These are phyloP conservation scores for Picea glauca DNA, from an alignment of 75 land plant genomes.

Conservation along the genomic window DNA sequence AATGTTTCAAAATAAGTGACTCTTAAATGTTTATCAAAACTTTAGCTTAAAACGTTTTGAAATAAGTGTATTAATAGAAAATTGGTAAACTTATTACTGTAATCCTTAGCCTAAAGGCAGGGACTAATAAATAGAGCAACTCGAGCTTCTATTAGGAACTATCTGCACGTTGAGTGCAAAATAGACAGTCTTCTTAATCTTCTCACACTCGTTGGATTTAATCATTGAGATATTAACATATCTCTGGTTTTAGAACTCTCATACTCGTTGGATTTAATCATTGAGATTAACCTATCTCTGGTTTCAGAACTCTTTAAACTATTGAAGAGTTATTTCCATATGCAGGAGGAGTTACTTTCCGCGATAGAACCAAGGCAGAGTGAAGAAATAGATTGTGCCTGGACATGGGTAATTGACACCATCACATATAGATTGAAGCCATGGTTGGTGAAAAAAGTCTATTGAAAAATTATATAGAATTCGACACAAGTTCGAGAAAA, in stretches of 20 bases:
- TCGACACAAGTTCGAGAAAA: too few relatives aligned
- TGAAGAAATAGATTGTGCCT: slow-evolving; percentile 93
- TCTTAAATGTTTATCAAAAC: too few relatives aligned
- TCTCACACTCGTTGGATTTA: background rate
- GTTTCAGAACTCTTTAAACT: background rate
- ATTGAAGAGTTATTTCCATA: slow-evolving; percentile 40
- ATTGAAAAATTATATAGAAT: too few relatives aligned
- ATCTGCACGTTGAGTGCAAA: slow-evolving; percentile 54
- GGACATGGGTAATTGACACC: background rate
- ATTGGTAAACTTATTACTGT: too few relatives aligned
- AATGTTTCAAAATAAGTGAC: too few relatives aligned
- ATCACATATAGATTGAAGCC: too few relatives aligned
- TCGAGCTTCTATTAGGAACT: slow-evolving; percentile 56
- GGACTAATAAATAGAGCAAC: slow-evolving; percentile 43
- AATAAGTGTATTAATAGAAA: too few relatives aligned
- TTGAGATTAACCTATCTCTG: background rate
- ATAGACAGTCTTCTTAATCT: background rate
- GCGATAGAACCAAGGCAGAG: slow-evolving; percentile 83
- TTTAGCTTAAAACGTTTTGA: too few relatives aligned
- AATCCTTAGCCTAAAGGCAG: too few relatives aligned
- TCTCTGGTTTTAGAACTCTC: too few relatives aligned
- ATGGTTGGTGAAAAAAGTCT: too few relatives aligned
- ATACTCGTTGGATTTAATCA: background rate
- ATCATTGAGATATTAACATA: too few relatives aligned
- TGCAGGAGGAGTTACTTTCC: slow-evolving; percentile 63